These are phyloP conservation scores for Albatrellus ellisii DNA, from an alignment of 768 basidiomycete species.

Conservation along the genomic window DNA sequence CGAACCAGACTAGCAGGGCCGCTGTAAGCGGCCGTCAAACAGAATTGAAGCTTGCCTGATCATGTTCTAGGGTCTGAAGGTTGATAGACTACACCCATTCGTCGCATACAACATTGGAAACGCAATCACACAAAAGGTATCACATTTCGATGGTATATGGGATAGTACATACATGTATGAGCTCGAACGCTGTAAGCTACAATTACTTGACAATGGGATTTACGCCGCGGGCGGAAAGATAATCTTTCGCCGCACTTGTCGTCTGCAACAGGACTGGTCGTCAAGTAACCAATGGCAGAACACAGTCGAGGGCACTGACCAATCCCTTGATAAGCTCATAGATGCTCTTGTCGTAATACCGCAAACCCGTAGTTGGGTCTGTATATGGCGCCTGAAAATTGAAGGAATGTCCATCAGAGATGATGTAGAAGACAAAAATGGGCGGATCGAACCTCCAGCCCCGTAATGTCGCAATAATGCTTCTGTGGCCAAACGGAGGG, in stretches of 20 bases:
- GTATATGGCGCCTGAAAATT: slow-evolving; percentile 60
- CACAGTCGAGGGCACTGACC: slow-evolving; percentile 25
- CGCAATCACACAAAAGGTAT: too few species aligned
- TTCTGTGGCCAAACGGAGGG: slow-evolving; percentile 67
- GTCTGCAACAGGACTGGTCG: slow-evolving; percentile 33
- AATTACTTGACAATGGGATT: slow-evolving; percentile 25
- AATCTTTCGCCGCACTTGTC: slow-evolving; percentile 59
- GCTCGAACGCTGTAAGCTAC: too few species aligned
- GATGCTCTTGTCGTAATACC: slow-evolving; percentile 81
- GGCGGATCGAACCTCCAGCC: slow-evolving; percentile 44
- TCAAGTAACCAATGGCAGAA: not conserved
- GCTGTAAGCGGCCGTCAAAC: too few species aligned
- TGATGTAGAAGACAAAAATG: too few species aligned
- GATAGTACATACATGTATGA: too few species aligned
- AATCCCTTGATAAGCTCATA: slow-evolving; percentile 70
- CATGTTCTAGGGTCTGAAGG: too few species aligned
- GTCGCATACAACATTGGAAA: too few species aligned
- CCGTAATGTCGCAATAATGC: slow-evolving; percentile 80
- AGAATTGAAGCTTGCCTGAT: too few species aligned
- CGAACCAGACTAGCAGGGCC: too few species aligned
- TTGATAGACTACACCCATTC: too few species aligned
- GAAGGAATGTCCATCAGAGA: not conserved
- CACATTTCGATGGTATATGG: too few species aligned
- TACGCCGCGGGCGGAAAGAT: slow-evolving; percentile 42
- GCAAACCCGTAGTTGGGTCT: slow-evolving; percentile 64